Evolutionary conservation across 305 asterid genomes (phyloP).

Genomic region (Plantago rigida): DNA sequence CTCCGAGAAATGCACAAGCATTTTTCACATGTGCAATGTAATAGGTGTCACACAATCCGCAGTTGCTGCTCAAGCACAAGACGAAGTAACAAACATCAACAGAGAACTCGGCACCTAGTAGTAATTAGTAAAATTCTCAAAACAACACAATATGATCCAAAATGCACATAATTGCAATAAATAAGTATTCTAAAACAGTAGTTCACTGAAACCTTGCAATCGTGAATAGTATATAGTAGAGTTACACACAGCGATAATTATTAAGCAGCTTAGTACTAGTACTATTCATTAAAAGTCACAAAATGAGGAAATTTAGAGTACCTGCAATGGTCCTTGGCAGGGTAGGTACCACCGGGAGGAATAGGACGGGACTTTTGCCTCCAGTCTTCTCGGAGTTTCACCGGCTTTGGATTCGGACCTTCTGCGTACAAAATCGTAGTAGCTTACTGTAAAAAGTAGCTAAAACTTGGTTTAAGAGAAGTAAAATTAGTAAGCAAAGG

Average conservation of each 20-base stretch:
- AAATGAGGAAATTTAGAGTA: constrained; percentile 21
- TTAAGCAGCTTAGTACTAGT: too few relatives aligned
- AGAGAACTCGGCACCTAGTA: neutral
- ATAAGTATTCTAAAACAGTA: neutral
- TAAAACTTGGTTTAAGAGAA: constrained; percentile 3
- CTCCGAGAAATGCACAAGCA: constrained; percentile 95
- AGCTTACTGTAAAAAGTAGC: neutral
- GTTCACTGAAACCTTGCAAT: neutral
- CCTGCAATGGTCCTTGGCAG: constrained; percentile 98
- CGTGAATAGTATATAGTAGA: neutral
- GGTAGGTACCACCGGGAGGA: constrained; percentile 92
- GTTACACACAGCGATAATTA: neutral
- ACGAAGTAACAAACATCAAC: too few relatives aligned
- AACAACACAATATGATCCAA: neutral
- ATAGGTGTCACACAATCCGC: constrained; percentile 86
- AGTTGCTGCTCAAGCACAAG: constrained; percentile 43
- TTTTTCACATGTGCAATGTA: constrained; percentile 85
- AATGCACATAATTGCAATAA: neutral
- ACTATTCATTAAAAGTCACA: neutral
- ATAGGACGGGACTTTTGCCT: constrained; percentile 75
- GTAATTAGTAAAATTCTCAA: neutral
- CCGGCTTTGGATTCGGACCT: constrained; percentile 39
- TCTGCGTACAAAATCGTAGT: constrained; percentile 28
- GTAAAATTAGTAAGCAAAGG: neutral
- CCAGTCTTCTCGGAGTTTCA: constrained; percentile 80